Conservation (phyloP, 73 alveolate genomes). For the Paramecium sonneborni region DNA sequence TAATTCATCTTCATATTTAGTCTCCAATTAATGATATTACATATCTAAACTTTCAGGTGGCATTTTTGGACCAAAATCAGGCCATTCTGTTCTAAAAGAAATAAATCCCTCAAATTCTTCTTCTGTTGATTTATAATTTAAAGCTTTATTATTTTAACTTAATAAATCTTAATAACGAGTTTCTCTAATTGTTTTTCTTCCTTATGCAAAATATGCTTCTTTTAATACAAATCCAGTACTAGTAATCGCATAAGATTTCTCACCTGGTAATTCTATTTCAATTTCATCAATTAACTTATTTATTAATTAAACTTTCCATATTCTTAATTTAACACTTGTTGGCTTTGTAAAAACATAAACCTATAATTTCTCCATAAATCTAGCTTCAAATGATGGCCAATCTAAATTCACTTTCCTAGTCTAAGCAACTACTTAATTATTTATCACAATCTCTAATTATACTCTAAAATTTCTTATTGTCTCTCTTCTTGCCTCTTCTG, state of each 20-base stretch:
- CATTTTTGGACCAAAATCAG: constrained; percentile 96
- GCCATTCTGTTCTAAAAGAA: constrained; percentile 96
- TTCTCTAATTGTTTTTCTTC: constrained; percentile 53
- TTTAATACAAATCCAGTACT: constrained; percentile 88
- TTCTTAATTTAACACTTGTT: constrained; percentile 85
- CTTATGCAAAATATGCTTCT: constrained; percentile 71
- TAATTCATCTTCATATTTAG: constrained; percentile 73
- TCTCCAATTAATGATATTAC: constrained; percentile 24
- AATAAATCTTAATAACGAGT: constrained; percentile 36
- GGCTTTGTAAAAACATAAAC: constrained; percentile 96
- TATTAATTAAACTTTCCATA: constrained; percentile 74
- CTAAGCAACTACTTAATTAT: constrained; percentile 82
- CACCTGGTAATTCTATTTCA: constrained; percentile 97
- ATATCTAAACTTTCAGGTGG: constrained; percentile 85
- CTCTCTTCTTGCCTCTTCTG: constrained; percentile 83
- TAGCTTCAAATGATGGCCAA: constrained; percentile 96
- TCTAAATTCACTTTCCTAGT: constrained; percentile 78
- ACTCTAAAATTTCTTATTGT: constrained; percentile 72
- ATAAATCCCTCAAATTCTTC: constrained; percentile 78
- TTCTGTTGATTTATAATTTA: background rate
- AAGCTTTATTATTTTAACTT: background rate
- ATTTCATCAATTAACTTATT: constrained; percentile 76
- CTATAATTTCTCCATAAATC: constrained; percentile 83
- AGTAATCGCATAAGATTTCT: constrained; percentile 90
- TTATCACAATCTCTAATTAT: constrained; percentile 80